Evolutionary conservation across 352 stramenopile species (phyloP).

Genomic region (Halophytophthora polymorphica): DNA sequence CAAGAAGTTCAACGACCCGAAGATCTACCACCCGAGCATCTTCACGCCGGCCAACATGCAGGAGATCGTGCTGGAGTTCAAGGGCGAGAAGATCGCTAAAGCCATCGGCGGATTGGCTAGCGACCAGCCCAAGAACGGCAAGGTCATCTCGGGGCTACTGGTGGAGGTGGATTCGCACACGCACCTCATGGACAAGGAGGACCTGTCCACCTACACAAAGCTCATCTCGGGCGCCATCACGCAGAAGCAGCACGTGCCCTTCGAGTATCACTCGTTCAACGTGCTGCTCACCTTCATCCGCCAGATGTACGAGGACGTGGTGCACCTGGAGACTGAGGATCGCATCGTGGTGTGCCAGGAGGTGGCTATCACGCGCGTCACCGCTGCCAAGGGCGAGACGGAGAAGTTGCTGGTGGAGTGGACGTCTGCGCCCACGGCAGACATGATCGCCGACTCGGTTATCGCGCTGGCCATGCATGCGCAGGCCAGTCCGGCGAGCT

Average conservation of each 20-base stretch:
- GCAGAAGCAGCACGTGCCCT: conserved; percentile 84
- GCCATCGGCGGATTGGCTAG: conserved; percentile 72
- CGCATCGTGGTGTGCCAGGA: conserved; percentile 73
- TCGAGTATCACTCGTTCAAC: conserved; percentile 75
- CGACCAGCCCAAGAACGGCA: conserved; percentile 74
- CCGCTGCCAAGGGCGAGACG: conserved; percentile 22
- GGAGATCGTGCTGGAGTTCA: conserved; percentile 86
- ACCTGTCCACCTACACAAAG: conserved; percentile 85
- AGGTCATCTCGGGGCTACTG: conserved; percentile 75
- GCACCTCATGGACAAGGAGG: conserved; percentile 82
- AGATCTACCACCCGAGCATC: conserved; percentile 79
- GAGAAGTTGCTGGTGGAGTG: conserved; percentile 75
- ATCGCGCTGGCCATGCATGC: conserved; percentile 95
- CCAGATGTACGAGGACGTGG: conserved; percentile 83
- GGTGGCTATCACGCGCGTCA: conserved; percentile 60
- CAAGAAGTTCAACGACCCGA: conserved; percentile 89
- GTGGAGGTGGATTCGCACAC: conserved; percentile 86
- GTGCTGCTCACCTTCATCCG: conserved; percentile 75
- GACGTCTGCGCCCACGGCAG: conserved; percentile 90
- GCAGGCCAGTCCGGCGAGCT: conserved; percentile 75
- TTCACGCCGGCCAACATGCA: conserved; percentile 86
- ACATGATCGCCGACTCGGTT: conserved; percentile 96
- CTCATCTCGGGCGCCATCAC: conserved; percentile 77
- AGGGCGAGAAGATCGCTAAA: conserved; percentile 87
- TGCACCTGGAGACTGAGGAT: conserved; percentile 48